phyloP scores from a whole-genome alignment of 2,329 filamentous ascomycete species.

The Stagonosporopsis vannaccii region DNA sequence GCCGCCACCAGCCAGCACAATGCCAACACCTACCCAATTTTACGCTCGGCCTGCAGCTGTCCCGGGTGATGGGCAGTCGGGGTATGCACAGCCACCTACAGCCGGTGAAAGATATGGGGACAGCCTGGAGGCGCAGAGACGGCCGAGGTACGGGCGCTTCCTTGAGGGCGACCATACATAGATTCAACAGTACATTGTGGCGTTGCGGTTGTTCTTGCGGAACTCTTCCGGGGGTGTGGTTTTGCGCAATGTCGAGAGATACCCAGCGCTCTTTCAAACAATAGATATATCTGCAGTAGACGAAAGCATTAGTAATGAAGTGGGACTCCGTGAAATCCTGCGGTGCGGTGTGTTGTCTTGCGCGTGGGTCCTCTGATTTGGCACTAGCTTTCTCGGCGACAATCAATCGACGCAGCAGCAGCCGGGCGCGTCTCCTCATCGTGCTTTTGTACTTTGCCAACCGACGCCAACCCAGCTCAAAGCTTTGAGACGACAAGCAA shows the following conservation, averaged over 20 bases:
- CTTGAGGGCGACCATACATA: conserved; percentile 18
- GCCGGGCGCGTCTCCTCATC: conserved; percentile 27
- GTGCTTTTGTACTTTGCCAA: conserved; percentile 27
- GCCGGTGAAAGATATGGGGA: background rate
- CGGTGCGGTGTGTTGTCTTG: conserved; percentile 18
- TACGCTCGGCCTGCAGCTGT: conserved; percentile 38
- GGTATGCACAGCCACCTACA: background rate
- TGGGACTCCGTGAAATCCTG: conserved; percentile 19
- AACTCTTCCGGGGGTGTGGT: background rate
- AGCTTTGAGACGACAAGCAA: conserved; percentile 28
- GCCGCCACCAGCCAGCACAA: conserved; percentile 12
- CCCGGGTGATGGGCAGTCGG: background rate
- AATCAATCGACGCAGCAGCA: conserved; percentile 14
- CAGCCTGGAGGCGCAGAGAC: conserved; percentile 1
- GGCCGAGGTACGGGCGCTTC: conserved; percentile 15
- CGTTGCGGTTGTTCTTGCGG: conserved; percentile 4
- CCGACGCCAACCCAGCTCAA: conserved; percentile 27
- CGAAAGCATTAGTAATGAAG: conserved; percentile 18
- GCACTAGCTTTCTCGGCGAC: conserved; percentile 26
- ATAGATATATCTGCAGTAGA: background rate
- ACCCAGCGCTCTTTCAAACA: conserved; percentile 9
- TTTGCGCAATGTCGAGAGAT: conserved; percentile 7
- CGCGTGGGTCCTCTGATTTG: conserved; percentile 17
- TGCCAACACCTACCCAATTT: conserved; percentile 45
- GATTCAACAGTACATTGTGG: background rate